Evolutionary conservation across 2,329 filamentous ascomycete genomes (phyloP), one percentile per base, ranked within the genome.

Genomic region (Leptographium procerum): DNA sequence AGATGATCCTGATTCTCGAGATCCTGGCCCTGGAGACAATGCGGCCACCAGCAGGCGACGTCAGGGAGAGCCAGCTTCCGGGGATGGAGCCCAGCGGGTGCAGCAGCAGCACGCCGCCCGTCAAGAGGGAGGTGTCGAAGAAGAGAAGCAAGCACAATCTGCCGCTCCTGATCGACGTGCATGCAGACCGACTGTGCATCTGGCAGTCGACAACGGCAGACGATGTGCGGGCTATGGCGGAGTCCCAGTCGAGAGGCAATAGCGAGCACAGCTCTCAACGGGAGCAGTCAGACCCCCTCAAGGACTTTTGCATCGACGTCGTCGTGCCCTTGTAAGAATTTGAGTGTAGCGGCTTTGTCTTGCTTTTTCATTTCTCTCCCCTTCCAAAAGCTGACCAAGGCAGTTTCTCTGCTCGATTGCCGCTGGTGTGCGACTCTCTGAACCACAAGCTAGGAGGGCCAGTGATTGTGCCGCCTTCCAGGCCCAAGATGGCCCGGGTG

Each of bases 1-100:
- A 94, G 68, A 83, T 92, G 71, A 89, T 92, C 57, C 69, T 94
- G 34, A 84, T 91, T 56, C 76, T 94, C 7, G 89, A 94, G 66
- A 83, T 90, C 19, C 72, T 91, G 26, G 85, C 88, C 2, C 72
- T 94, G 48, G 86, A 89, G 61, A 65, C 80, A 16, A 63, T 63
- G 33, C 72, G 73, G 31, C 70, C 73, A 2, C 63, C 69, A 1
- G 72, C 69, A 2, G 72, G 74, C 7, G 71, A 75, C 6, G 63
- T 65, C 6, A 71, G 68, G 48, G 77, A 79, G 61, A 74, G 71
- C 53, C 72, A 79, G 66, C 67, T 82, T 26, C 80, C 79, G 0
- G 69, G 70, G 2, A 62, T 79, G 19, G 72, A 74, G 3, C 69
- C 70, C 64, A 65, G 67, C 4, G 66, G 68, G n/a, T n/a, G n/a